Evolutionary conservation across 2,329 filamentous ascomycete genomes (phyloP).

Genomic region (Colletotrichum spinosum): DNA sequence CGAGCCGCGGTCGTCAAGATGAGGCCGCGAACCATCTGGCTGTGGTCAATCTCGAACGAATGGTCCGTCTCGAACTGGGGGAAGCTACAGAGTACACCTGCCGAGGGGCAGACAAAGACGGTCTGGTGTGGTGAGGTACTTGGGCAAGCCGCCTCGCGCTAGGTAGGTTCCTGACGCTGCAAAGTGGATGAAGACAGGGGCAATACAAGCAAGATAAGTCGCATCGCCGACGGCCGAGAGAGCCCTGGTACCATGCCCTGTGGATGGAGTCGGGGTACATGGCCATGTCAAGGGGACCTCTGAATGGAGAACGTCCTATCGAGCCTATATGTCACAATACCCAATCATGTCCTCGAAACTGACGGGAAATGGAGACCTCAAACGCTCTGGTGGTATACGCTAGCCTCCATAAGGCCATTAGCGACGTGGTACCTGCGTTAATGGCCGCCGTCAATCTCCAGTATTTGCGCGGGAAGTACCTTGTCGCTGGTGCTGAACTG

Average conservation of each 20-base stretch:
- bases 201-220: no score
- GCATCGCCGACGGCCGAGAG: no score
- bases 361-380: slow-evolving; percentile 28
- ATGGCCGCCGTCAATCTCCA: slow-evolving; percentile 18
- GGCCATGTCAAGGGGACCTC: background rate
- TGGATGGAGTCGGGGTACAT: no score
- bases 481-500: no score
- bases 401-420: slow-evolving; percentile 2
- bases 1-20: slow-evolving; percentile 27
- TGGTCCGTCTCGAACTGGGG: slow-evolving; percentile 25
- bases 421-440: slow-evolving; percentile 29
- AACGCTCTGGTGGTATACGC: slow-evolving; percentile 29
- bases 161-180: no score
- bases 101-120: no score
- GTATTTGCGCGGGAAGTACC: background rate
- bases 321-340: slow-evolving; percentile 19
- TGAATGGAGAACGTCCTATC: slow-evolving; percentile 3
- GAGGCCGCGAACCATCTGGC: slow-evolving; percentile 32
- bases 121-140: no score
- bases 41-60: slow-evolving; percentile 25
- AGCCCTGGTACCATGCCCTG: no score
- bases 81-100: background rate
- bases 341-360: slow-evolving; percentile 9
- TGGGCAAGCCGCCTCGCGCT: no score
- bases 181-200: no score